Evolutionary conservation across 371 early-diverging fungal genomes (phyloP).

Genomic region (Nematocida sp.): DNA sequence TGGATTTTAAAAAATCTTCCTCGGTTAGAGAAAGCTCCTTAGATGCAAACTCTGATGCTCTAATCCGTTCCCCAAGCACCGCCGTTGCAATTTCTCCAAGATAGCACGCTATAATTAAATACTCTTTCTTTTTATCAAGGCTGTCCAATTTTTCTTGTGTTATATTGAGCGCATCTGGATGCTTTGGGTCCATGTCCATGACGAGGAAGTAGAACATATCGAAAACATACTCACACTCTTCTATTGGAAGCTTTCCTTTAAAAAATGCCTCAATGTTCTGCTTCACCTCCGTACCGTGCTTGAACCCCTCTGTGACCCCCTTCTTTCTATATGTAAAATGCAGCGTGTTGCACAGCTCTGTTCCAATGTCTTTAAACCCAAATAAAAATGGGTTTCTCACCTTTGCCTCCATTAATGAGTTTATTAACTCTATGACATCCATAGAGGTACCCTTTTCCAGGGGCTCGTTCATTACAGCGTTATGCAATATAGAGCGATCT

Average conservation of each 20-base stretch:
- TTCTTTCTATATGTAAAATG: not conserved
- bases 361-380: slow-evolving; percentile 36
- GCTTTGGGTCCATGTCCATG: not conserved
- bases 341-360: not conserved
- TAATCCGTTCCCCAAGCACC: slow-evolving; percentile 27
- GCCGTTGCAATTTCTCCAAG: slow-evolving; percentile 23
- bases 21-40: not conserved
- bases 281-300: not conserved
- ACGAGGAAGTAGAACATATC: slow-evolving; percentile 31
- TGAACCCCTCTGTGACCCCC: not conserved
- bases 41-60: not conserved
- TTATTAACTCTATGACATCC: not conserved
- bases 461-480: not conserved
- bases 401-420: not conserved
- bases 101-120: slow-evolving; percentile 6
- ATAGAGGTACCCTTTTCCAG: no score
- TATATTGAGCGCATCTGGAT: not conserved
- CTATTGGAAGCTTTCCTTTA: not conserved
- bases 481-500: not conserved
- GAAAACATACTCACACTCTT: not conserved
- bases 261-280: slow-evolving; percentile 27
- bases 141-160: not conserved
- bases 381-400: slow-evolving; percentile 48
- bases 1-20: slow-evolving; percentile 13
- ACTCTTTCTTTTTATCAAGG: not conserved